A percentile compares a stretch with the other conserved stretches of the same genome.
phyloP scores from a whole-genome alignment of 2,329 filamentous ascomycete genomes.

The Cryphonectria parasitica region DNA sequence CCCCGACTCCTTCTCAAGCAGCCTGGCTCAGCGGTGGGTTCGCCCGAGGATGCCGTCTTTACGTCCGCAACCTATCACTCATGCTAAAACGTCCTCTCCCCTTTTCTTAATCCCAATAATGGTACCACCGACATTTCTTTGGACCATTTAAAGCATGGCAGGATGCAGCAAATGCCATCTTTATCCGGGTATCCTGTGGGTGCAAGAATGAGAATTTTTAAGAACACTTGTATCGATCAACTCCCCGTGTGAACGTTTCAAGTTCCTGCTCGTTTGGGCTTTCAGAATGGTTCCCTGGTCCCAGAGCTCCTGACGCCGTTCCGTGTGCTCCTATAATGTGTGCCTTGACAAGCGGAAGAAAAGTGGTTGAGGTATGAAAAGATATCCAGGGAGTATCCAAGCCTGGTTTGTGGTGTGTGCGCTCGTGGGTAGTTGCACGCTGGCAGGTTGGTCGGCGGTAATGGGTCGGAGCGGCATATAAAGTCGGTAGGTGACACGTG shows the following conservation, averaged over 20 bases:
- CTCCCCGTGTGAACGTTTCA: conserved; percentile 10
- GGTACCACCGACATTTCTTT: not conserved
- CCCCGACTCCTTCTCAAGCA: not conserved
- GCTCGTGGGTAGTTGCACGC: conserved; percentile 1
- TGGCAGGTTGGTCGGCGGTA: conserved; percentile 7
- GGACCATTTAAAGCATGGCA: not conserved
- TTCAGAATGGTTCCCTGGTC: conserved; percentile 10
- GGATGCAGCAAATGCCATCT: not conserved
- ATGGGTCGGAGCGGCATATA: conserved; percentile 9
- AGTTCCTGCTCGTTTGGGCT: conserved; percentile 16
- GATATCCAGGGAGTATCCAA: conserved; percentile 2
- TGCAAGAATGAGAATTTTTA: conserved; percentile 6
- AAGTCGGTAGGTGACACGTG: conserved; percentile 18
- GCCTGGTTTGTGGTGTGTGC: conserved; percentile 13
- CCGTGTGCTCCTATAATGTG: conserved; percentile 28
- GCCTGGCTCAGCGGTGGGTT: not conserved
- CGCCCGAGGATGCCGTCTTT: not conserved
- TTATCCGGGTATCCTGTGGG: not conserved
- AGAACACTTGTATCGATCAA: conserved; percentile 28
- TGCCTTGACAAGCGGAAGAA: conserved; percentile 27
- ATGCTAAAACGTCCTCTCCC: not conserved
- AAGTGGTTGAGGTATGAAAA: conserved; percentile 14
- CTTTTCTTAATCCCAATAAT: not conserved
- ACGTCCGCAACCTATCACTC: not conserved
- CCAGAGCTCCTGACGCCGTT: conserved; percentile 28